Conservation (phyloP, 2,329 filamentous ascomycete species). For the Raffaelea deltoideospora region DNA sequence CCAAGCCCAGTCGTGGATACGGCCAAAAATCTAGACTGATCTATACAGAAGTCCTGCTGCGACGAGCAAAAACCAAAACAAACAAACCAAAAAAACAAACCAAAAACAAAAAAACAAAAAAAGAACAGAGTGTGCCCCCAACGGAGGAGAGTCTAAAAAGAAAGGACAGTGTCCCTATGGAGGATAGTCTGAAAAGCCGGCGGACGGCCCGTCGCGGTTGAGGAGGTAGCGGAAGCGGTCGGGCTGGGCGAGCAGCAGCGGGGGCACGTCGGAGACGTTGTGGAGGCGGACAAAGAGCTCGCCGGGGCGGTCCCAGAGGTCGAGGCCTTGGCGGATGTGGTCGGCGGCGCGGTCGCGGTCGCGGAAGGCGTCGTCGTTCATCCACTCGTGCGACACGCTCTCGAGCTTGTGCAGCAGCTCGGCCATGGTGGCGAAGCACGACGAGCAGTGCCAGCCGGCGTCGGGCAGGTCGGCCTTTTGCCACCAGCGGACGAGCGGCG, state of each 20-base stretch:
- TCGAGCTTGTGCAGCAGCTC: constrained; percentile 41
- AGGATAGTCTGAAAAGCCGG: constrained; percentile 32
- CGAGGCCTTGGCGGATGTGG: constrained; percentile 33
- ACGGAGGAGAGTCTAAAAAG: too few relatives aligned
- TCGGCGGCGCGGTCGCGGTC: constrained; percentile 32
- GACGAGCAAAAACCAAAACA: too few relatives aligned
- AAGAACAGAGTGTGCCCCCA: too few relatives aligned
- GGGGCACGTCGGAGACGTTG: constrained; percentile 35
- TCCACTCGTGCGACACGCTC: constrained; percentile 38
- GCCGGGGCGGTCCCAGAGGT: constrained; percentile 35
- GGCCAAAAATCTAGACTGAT: too few relatives aligned
- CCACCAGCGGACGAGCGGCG: constrained; percentile 15
- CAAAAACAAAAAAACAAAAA: not conserved
- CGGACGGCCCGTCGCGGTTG: constrained; percentile 27
- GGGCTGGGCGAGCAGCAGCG: constrained; percentile 23
- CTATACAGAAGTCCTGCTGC: too few relatives aligned
- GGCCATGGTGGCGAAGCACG: constrained; percentile 40
- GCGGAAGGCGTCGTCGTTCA: constrained; percentile 33
- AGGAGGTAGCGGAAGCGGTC: constrained; percentile 29
- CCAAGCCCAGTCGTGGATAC: too few relatives aligned
- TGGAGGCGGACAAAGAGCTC: constrained; percentile 33
- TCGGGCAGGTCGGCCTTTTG: constrained; percentile 31
- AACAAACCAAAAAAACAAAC: not conserved
- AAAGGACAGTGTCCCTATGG: too few relatives aligned
- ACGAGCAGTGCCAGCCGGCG: constrained; percentile 47